Evolutionary conservation across 192 early-diverging fungal genomes (phyloP), one percentile per base, ranked within the genome.

Genomic region (Coemansia sp.): DNA sequence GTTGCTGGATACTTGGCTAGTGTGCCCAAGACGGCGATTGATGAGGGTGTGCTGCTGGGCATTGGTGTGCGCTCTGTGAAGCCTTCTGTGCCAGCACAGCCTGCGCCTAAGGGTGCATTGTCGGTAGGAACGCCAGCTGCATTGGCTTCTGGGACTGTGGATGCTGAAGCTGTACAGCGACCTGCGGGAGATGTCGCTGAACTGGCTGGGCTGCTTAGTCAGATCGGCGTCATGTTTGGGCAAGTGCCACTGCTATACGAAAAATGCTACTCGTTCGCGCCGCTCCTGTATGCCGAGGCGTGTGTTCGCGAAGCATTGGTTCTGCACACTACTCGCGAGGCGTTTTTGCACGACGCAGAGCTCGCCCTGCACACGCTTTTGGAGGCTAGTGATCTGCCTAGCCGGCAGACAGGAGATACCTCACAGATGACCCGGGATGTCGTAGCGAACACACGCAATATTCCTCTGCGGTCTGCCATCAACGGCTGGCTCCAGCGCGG

Each of bases 241-340:
- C 77, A 76, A 33, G 69, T 81, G 3, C 83, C 83, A 10, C 38
- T 59, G 62, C 53, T 84, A 28, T 71, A 77, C 38, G 74, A 71
- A 39, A 67, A 70, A 24, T 72, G 74, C 61, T 69, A 66, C 31
- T 58, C 77, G 24, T 73, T 80, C 33, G 70, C 78, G n/a, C 71
- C 78, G 42, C 53, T 81, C 35, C 61, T 84, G 18, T 66, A 81
- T 26, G 64, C 63, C 10, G 83, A 84, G 58, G 71, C 83, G 7
- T 81, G 83, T 48, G 56, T 77, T 8, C 74, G 83, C 24, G 71
- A 68, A 3, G 74, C 80, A n/a, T 69, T 68, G 40, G 74, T 77
- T 6, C 71, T 74, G 34, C 69, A 63, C 23, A 63, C 70, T 2
- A 62, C 70, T 0, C 79, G 73, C 37, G 79, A 71, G 51, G 62